A percentile compares a stretch with the other conserved stretches of the same genome.
These are phyloP conservation scores for Podaxis sp. DNA, from an alignment of 768 basidiomycete genomes.

Conservation along the genomic window DNA sequence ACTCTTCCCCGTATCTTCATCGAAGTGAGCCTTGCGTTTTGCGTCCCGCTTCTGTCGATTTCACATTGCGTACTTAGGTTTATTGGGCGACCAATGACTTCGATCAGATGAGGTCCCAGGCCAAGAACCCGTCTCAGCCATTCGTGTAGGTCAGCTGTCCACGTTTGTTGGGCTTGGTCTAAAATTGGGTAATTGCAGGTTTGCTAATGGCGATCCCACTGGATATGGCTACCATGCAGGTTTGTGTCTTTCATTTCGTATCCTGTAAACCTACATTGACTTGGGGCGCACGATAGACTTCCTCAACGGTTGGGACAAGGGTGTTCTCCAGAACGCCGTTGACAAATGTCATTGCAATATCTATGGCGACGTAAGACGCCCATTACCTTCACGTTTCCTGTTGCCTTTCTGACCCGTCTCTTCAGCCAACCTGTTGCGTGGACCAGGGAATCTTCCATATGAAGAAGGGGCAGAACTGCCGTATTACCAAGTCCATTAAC, in stretches of 20 bases:
- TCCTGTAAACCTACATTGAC: neutral
- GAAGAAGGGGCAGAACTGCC: constrained; percentile 35
- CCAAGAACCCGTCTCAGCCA: constrained; percentile 44
- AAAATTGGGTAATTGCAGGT: constrained; percentile 21
- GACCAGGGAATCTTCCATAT: constrained; percentile 40
- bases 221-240: constrained; percentile 60
- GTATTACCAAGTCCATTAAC: constrained; percentile 41
- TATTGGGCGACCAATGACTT: constrained; percentile 40
- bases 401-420: constrained; percentile 6
- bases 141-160: constrained; percentile 37
- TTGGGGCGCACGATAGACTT: constrained; percentile 31
- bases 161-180: neutral
- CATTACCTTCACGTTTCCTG: neutral
- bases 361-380: constrained; percentile 35
- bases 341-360: constrained; percentile 46
- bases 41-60: neutral
- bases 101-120: constrained; percentile 31
- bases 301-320: constrained; percentile 57
- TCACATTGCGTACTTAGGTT: constrained; percentile 24
- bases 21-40: constrained; percentile 31
- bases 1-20: constrained; percentile 46
- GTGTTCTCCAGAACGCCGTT: constrained; percentile 50
- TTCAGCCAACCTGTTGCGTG: constrained; percentile 39
- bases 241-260: constrained; percentile 19
- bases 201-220: constrained; percentile 54